A percentile compares a stretch with the other conserved stretches of the same genome.
Evolutionary conservation across 1,284 basidiomycete species (phyloP).

Genomic region (Fomitopsis schrenkii): DNA sequence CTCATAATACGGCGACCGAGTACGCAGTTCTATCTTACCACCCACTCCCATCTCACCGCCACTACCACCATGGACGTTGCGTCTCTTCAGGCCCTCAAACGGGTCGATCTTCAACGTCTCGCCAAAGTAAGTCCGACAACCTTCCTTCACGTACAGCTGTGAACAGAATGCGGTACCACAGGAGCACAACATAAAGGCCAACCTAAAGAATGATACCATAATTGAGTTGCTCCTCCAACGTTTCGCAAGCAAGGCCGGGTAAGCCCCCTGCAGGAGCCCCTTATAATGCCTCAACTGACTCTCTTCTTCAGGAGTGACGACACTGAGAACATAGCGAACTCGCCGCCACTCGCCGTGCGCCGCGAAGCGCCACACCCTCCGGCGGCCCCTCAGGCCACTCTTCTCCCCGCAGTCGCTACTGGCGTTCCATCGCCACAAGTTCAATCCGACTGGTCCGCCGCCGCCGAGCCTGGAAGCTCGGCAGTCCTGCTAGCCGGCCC

Average conservation of each 20-base stretch:
- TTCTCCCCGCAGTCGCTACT: too few species aligned
- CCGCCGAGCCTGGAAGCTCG: too few species aligned
- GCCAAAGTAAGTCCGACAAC: background rate
- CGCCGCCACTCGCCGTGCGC: too few species aligned
- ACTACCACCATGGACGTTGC: background rate
- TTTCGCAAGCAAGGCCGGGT: background rate
- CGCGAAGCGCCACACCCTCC: too few species aligned
- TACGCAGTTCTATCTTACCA: background rate
- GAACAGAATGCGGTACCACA: background rate
- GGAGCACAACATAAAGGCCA: conserved; percentile 1
- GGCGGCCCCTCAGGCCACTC: too few species aligned
- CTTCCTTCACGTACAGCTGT: background rate
- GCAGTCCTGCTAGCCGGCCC: too few species aligned
- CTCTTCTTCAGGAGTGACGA: background rate
- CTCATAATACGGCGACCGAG: background rate
- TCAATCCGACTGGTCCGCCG: too few species aligned
- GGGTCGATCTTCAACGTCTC: background rate
- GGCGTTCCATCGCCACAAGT: too few species aligned
- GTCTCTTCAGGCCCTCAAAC: background rate
- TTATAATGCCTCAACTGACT: background rate
- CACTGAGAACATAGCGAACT: too few species aligned
- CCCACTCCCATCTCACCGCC: background rate
- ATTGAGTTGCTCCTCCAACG: background rate
- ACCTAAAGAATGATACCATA: background rate
- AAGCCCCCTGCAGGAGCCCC: background rate